A percentile compares a stretch with the other conserved stretches of the same genome.
Conservation (phyloP, 139 green algal species). For the Deuterostichococcus epilithicus region DNA sequence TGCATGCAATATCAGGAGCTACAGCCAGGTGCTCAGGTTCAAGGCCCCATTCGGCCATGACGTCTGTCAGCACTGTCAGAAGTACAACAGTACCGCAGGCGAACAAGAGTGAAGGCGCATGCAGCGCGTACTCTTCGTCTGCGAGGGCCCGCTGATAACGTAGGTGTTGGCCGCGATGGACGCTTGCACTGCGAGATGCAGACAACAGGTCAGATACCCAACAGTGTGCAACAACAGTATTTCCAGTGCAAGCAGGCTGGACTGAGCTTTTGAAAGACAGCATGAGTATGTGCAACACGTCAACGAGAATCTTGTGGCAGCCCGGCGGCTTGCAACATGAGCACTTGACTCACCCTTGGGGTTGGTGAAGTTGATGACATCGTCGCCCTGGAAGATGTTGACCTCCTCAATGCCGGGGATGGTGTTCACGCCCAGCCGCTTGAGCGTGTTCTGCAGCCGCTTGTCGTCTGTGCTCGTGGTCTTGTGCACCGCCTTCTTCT, state of each 20-base stretch:
- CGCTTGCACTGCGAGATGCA: constrained; percentile 95
- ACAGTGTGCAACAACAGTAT: too few species aligned
- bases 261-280: too few species aligned
- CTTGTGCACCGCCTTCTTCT: constrained; percentile 99
- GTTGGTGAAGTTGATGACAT: constrained; percentile 94
- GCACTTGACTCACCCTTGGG: constrained; percentile 75
- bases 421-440: constrained; percentile 96
- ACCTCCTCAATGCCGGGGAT: constrained; percentile 99
- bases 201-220: too few species aligned
- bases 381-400: constrained; percentile 92
- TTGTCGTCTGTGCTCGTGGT: constrained; percentile 96
- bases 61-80: too few species aligned
- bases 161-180: constrained; percentile 99
- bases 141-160: constrained; percentile 88
- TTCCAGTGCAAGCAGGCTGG: too few species aligned
- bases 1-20: constrained; percentile 15
- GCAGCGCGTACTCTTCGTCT: constrained; percentile 69
- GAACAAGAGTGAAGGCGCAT: background rate
- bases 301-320: background rate
- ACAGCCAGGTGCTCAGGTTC: too few species aligned
- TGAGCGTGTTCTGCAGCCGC: constrained; percentile 93
- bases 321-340: background rate
- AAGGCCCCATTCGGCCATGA: too few species aligned
- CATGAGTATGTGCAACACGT: background rate
- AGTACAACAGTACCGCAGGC: background rate